Base-by-base conservation (phyloP, 371 early-diverging fungal genomes). In the Parasitella parasitica region DNA sequence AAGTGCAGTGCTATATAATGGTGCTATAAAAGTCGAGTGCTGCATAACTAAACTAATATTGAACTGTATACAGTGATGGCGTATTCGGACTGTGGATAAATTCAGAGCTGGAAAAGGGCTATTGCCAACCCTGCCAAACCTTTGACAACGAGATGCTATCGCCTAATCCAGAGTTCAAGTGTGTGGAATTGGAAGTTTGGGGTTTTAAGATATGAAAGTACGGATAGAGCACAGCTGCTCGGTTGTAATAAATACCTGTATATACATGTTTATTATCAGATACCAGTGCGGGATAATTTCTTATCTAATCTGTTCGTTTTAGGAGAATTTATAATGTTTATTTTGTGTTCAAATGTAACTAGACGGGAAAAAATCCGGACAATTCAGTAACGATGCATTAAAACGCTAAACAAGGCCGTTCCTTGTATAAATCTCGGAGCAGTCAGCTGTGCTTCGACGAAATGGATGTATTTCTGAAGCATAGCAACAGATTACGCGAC, bases 11-110 rank as follows among this genome's bases (percentile, higher is more conserved):
- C 16, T 15, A 26, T 15, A 27, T 2, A n/a, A 26, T 9, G 6
- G 28, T 51, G 30, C 13, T 15, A 3, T 36, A 63, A 15, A 22
- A 12, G 20, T 26, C n/a, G 30, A 7, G 15, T n/a, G n/a, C n/a
- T n/a, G n/a, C n/a, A n/a, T n/a, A n/a, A n/a, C n/a, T n/a, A n/a
- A n/a, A 26, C 50, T 26, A 50, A 28, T n/a, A 28, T 16, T 26
- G 11, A 30, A 43, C 36, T 11, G 30, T 35, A 6, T 15, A 58
- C 69, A 89, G 91, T 11, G 87, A 91, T 61, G 93, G 94, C 27
- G 85, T 85, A 57, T 94, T 94, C 81, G 97, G 97, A 0, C 76
- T 97, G 24, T 97, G 94, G 94, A 75, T 97, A 22, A 91, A 96
- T 61, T 82, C 87, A 24, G 91, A 94, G 61, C 78, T 97, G n/a